Base-by-base conservation (phyloP, 2,329 filamentous ascomycete genomes). In the Neonectria neomacrospora region DNA sequence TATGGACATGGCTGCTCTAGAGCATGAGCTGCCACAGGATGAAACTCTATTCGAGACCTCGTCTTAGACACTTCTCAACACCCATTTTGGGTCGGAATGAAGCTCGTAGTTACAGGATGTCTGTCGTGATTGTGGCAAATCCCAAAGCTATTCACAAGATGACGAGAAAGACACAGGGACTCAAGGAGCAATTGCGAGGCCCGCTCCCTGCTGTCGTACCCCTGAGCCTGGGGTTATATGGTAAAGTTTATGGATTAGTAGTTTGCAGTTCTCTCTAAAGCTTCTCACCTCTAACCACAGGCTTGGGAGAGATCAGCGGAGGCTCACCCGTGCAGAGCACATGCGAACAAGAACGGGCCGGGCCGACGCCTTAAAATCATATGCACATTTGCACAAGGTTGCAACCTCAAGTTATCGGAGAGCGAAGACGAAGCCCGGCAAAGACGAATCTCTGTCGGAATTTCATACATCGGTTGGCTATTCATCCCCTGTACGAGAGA, bases 271-370 rank as follows among this genome's bases (percentile, higher is more conserved):
- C 5, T 37, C 16, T 7, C 6, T 16, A 37, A n/a, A 16, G 34
- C 12, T n/a, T 37, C 6, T 37, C 3, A 37, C 34, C 8, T n/a
- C 14, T 16, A 3, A 20, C n/a, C n/a, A 18, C 18, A 12, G 3
- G 8, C 47, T 20, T 50, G n/a, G 18, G 11, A 50, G n/a, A 50
- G 45, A 26, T 32, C 26, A 32, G 26, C 14, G 23, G 45, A 26
- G 44, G 20, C 18, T 34, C n/a, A 20, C 30, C 10, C 23, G 23
- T 48, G 23, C 41, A 20, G 22, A 18, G 32, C 37, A 18, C 16
- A 48, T 39, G 52, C 16, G 22, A n/a, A 18, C 16, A 20, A 42
- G 10, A 54, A 47, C 54, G 44, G 42, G 42, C 37, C 54, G 32
- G 37, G 18, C 12, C 56, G 50, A 61, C 12, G 22, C 4, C n/a